Conservation (phyloP, 2,329 filamentous ascomycete species). For the Hypoxylon sp. region DNA sequence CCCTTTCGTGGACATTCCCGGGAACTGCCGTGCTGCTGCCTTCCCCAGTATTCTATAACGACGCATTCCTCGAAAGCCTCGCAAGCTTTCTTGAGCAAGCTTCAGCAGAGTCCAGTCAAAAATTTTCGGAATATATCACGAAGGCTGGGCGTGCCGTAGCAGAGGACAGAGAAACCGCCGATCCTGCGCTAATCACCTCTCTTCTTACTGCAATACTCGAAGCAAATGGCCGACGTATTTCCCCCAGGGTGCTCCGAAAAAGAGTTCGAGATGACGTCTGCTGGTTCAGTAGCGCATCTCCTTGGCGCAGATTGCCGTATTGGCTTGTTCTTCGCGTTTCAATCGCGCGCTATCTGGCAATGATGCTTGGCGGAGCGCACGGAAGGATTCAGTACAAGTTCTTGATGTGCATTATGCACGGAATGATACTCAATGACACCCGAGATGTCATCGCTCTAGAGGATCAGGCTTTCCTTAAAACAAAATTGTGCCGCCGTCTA, state of each 20-base stretch:
- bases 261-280: slow-evolving; percentile 73
- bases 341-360: slow-evolving; percentile 65
- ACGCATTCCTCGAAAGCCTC: slow-evolving; percentile 63
- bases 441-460: slow-evolving; percentile 55
- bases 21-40: slow-evolving; percentile 63
- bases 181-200: slow-evolving; percentile 70
- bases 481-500: slow-evolving; percentile 71
- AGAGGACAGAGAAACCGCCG: slow-evolving; percentile 70
- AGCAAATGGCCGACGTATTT: slow-evolving; percentile 62
- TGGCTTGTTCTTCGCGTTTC: slow-evolving; percentile 75
- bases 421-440: slow-evolving; percentile 61
- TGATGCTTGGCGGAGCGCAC: slow-evolving; percentile 55
- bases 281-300: slow-evolving; percentile 63
- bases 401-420: slow-evolving; percentile 64
- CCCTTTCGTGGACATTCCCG: slow-evolving; percentile 69
- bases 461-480: slow-evolving; percentile 58
- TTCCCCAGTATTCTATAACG: slow-evolving; percentile 55
- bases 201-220: slow-evolving; percentile 72
- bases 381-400: slow-evolving; percentile 71
- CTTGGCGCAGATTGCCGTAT: slow-evolving; percentile 73
- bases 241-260: slow-evolving; percentile 64
- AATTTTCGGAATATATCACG: slow-evolving; percentile 64
- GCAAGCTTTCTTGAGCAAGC: slow-evolving; percentile 69
- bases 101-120: slow-evolving; percentile 65
- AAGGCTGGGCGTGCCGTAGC: slow-evolving; percentile 66